Percentiles rank a stretch among this genome's conserved stretches.
These are phyloP conservation scores for Saxophila tyrrhenica DNA, from an alignment of 495 filamentous ascomycete species.

Conservation along the genomic window DNA sequence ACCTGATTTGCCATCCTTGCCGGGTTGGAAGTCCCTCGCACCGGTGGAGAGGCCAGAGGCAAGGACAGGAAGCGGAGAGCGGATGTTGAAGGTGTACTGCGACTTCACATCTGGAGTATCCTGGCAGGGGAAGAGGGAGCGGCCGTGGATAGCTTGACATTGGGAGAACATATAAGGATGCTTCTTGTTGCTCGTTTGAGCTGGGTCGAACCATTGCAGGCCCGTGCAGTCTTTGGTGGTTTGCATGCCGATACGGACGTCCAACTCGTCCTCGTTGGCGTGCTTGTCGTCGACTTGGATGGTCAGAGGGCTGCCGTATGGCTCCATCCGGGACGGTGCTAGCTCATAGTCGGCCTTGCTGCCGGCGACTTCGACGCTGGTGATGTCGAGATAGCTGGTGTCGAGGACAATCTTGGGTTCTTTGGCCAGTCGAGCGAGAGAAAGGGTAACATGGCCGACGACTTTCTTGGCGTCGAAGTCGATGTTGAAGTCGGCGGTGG, in stretches of 20 bases:
- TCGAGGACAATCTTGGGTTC: slow-evolving; percentile 69
- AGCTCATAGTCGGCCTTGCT: slow-evolving; percentile 54
- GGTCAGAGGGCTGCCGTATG: slow-evolving; percentile 69
- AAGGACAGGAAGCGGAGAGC: slow-evolving; percentile 74
- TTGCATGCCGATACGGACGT: slow-evolving; percentile 10
- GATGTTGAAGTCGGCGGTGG: slow-evolving; percentile 63
- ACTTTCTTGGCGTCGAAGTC: slow-evolving; percentile 68
- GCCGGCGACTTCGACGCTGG: slow-evolving; percentile 53
- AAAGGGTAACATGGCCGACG: slow-evolving; percentile 60
- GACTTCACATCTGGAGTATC: slow-evolving; percentile 94
- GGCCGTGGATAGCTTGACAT: slow-evolving; percentile 90
- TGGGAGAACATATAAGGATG: slow-evolving; percentile 96
- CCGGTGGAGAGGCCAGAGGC: slow-evolving; percentile 71
- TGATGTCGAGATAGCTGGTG: slow-evolving; percentile 66
- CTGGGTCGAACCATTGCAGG: slow-evolving; percentile 82
- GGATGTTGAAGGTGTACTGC: slow-evolving; percentile 77
- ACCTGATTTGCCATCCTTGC: slow-evolving; percentile 36
- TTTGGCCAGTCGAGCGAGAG: slow-evolving; percentile 60
- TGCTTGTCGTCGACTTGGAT: slow-evolving; percentile 47
- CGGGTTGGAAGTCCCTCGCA: slow-evolving; percentile 33
- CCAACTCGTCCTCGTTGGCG: background rate
- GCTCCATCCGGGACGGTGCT: slow-evolving; percentile 48
- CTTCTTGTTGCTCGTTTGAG: slow-evolving; percentile 85
- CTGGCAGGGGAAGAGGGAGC: slow-evolving; percentile 91
- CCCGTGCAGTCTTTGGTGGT: slow-evolving; percentile 86